Evolutionary conservation across 2,329 filamentous ascomycete genomes (phyloP).

Genomic region (Clonostachys sp.): DNA sequence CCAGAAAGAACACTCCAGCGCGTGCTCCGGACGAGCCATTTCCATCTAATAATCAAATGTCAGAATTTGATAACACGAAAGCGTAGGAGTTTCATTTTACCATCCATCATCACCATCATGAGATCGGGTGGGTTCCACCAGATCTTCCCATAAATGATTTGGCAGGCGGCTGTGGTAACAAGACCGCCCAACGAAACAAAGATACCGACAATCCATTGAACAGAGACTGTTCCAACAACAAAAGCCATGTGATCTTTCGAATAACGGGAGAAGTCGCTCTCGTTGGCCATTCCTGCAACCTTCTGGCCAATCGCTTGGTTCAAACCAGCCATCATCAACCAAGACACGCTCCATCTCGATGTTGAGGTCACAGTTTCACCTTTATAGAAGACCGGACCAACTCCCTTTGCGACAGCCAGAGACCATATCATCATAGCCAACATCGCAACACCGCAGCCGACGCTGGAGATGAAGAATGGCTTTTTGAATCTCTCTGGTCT

Average conservation of each 20-base stretch:
- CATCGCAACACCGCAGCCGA: constrained; percentile 39
- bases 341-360: constrained; percentile 9
- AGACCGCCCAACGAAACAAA: constrained; percentile 15
- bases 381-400: constrained; percentile 33
- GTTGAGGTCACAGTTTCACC: constrained; percentile 9
- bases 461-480: constrained; percentile 35
- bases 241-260: constrained; percentile 11
- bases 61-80: too few relatives aligned
- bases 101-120: constrained; percentile 18
- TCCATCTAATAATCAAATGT: constrained; percentile 2
- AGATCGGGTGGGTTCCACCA: constrained; percentile 17
- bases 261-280: constrained; percentile 20
- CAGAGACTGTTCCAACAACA: constrained; percentile 14
- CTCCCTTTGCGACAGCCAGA: constrained; percentile 32
- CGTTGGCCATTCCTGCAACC: constrained; percentile 19
- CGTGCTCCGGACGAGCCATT: constrained; percentile 10
- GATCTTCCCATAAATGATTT: constrained; percentile 15
- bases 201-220: constrained; percentile 17
- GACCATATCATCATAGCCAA: constrained; percentile 43
- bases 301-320: constrained; percentile 17
- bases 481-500: constrained; percentile 42
- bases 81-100: background rate
- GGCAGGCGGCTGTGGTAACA: constrained; percentile 16
- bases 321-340: constrained; percentile 17
- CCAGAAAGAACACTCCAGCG: constrained; percentile 18